phyloP scores from a whole-genome alignment of 73 alveolate genomes.

The Paramecium sonneborni region DNA sequence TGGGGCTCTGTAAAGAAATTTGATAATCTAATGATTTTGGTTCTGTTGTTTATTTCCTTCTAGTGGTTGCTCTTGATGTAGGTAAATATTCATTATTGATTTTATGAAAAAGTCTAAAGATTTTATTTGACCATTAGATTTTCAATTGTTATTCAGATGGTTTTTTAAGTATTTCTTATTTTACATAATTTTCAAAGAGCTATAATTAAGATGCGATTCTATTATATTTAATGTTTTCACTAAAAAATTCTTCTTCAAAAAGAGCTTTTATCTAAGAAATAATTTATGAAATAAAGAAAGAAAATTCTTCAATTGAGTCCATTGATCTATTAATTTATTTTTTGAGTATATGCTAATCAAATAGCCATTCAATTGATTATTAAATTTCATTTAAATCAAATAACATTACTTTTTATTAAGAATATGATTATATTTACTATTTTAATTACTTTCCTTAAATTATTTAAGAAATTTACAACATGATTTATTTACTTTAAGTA shows the following conservation, averaged over 20 bases:
- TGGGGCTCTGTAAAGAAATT: neutral
- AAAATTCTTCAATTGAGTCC: neutral
- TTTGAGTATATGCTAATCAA: neutral
- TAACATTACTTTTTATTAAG: neutral
- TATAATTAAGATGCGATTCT: neutral
- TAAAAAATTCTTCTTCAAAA: conserved; percentile 1
- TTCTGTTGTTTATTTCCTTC: conserved; percentile 17
- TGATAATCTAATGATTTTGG: neutral
- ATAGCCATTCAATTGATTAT: neutral
- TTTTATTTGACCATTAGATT: neutral
- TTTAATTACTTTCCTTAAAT: neutral
- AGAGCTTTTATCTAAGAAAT: neutral
- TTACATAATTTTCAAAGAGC: neutral
- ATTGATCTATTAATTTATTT: neutral
- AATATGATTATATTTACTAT: neutral
- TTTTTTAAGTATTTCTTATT: neutral
- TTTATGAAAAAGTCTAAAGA: neutral
- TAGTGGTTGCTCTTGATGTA: neutral
- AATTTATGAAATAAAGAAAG: neutral
- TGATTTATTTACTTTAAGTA: neutral
- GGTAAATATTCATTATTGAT: conserved; percentile 27
- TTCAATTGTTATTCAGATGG: neutral
- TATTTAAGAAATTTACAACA: neutral
- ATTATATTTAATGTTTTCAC: neutral
- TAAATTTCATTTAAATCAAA: neutral